A percentile compares a stretch with the other conserved stretches of the same genome.
Conservation (phyloP, 192 early-diverging fungal genomes). For the Funneliformis geosporum region DNA sequence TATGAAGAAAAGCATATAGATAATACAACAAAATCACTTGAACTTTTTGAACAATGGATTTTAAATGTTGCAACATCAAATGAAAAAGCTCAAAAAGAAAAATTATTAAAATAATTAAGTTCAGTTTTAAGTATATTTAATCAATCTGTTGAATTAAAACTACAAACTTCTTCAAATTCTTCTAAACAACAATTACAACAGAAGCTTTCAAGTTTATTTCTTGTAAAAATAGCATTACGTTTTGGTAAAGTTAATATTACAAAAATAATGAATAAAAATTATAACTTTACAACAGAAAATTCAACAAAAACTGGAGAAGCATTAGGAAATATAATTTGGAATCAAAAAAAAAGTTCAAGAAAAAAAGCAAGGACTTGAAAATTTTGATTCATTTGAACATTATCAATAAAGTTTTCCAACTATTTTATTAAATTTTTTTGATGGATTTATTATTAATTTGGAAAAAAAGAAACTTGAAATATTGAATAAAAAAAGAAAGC, state of each 20-base stretch:
- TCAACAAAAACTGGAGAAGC: conserved; percentile 10
- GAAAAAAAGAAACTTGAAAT: conserved; percentile 22
- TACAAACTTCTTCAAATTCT: too few relatives aligned
- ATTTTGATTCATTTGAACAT: background rate
- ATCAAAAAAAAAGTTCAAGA: too few relatives aligned
- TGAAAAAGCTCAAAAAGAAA: background rate
- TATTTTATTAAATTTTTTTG: background rate
- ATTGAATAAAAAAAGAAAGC: conserved; percentile 10
- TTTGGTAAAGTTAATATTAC: background rate
- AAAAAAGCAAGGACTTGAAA: conserved; percentile 22
- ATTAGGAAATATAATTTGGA: background rate
- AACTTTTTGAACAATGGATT: conserved; percentile 16
- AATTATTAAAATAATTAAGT: conserved; percentile 10
- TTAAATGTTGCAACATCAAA: background rate
- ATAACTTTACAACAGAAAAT: background rate
- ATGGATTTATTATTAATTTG: conserved; percentile 5
- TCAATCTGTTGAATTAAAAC: background rate
- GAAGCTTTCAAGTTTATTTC: background rate
- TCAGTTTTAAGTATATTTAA: background rate
- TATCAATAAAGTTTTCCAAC: background rate
- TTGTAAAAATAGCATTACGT: conserved; percentile 1
- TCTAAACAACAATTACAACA: too few relatives aligned
- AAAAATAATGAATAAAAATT: background rate
- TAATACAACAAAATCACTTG: background rate
- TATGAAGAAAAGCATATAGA: conserved; percentile 19